These are phyloP conservation scores for Triticum turgidum DNA, from an alignment of 176 grass and related monocot species.

Conservation along the genomic window DNA sequence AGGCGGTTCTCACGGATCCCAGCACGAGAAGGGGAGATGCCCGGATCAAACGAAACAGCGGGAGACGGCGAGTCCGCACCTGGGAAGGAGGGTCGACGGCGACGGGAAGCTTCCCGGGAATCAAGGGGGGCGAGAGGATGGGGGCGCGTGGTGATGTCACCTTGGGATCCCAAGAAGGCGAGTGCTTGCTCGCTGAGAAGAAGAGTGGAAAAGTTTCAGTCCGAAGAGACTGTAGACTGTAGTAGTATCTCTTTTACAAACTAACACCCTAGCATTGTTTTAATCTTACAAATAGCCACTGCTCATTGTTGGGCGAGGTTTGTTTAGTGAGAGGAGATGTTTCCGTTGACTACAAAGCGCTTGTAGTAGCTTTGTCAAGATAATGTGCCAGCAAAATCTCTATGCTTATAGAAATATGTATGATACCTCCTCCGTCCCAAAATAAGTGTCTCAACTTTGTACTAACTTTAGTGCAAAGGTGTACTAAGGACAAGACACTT, in stretches of 20 bases:
- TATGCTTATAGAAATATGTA: too few relatives aligned
- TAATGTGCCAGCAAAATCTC: too few relatives aligned
- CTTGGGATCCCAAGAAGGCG: slow-evolving; percentile 37
- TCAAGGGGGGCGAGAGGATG: slow-evolving; percentile 8
- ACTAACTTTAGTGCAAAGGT: too few relatives aligned
- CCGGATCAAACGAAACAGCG: background rate
- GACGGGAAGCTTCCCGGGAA: background rate
- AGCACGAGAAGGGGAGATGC: background rate
- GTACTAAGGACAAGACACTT: too few relatives aligned
- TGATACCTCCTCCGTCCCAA: too few relatives aligned
- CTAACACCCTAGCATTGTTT: background rate
- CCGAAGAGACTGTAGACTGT: slow-evolving; percentile 9
- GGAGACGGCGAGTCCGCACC: background rate
- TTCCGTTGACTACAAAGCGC: too few relatives aligned
- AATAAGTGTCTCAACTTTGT: too few relatives aligned
- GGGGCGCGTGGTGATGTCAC: slow-evolving; percentile 15
- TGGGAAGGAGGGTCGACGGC: background rate
- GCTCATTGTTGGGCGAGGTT: too few relatives aligned
- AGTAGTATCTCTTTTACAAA: background rate
- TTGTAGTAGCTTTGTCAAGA: too few relatives aligned
- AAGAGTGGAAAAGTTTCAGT: slow-evolving; percentile 29
- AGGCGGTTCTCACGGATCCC: slow-evolving; percentile 37
- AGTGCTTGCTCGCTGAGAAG: slow-evolving; percentile 9
- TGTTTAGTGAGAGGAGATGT: too few relatives aligned
- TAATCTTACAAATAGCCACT: background rate